Evolutionary conservation across 2,329 filamentous ascomycete genomes (phyloP), one percentile per base, ranked within the genome.

Genomic region (Exophiala sp.): DNA sequence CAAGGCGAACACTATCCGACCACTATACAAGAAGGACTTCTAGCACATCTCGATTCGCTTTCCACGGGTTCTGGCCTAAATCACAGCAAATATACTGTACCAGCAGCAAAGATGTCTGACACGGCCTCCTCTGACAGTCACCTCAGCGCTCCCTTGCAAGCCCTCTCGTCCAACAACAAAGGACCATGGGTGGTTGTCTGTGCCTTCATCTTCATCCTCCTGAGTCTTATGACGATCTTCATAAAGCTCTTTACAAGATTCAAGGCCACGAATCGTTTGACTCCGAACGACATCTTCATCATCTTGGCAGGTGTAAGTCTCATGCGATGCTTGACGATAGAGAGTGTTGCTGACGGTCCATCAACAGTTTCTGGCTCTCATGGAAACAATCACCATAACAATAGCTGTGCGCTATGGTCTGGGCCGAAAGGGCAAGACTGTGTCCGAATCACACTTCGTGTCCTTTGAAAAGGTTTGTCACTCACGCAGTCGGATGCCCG

Each of bases 371-470:
- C 33, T 59, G n/a, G 56, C 44, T 12, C 32, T 49, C 6, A 32
- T 35, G 10, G 46, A 65, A 41, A 51, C 54, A 12, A 59, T 64
- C 46, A 57, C 54, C 35, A 52, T 65, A 12, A 60, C 53, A 14
- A 44, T 59, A n/a, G 58, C 63, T 9, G 55, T 52, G 21, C 44
- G 52, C 10, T 40, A 57, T 45, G 63, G 63, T 5, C 55, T 65
- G 41, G 63, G 63, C 11, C 55, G 47, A 32, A 58, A 57, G 33
- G 34, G 51, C 20, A 34, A 40, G 12, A 36, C 52, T 7, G 38
- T 65, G 6, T 50, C 48, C 16, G 54, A 59, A 7, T 52, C 49
- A 32, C 50, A 59, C 8, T 54, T 64, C 40, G 54, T 51, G 42
- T 21, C 47, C 7, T 58, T 63, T 40, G 55, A 57, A 32, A 65